phyloP scores from a whole-genome alignment of 345 rosid species.

The Salix caprea region DNA sequence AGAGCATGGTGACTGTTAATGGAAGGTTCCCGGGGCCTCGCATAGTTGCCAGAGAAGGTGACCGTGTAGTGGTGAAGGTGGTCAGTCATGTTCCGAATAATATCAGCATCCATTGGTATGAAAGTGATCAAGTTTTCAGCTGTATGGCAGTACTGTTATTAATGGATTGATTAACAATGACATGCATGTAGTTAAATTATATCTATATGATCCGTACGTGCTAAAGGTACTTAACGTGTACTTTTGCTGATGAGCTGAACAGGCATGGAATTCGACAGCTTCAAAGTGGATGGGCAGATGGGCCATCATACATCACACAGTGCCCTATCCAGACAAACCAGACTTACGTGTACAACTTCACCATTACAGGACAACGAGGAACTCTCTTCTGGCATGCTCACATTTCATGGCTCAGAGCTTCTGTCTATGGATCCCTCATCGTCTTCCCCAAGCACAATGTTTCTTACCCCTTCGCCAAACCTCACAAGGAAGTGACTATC shows the following conservation, averaged over 20 bases:
- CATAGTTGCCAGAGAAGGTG: constrained; percentile 51
- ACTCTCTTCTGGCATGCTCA: constrained; percentile 80
- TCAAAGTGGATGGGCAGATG: constrained; percentile 77
- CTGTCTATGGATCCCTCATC: constrained; percentile 67
- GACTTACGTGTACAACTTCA: constrained; percentile 67
- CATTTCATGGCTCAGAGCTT: constrained; percentile 63
- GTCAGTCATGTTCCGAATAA: constrained; percentile 46
- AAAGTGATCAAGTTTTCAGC: not conserved
- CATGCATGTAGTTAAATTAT: not conserved
- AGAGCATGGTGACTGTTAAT: constrained; percentile 47
- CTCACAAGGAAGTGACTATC: constrained; percentile 64
- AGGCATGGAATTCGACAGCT: constrained; percentile 79
- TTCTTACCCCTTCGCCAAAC: constrained; percentile 66
- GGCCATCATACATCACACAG: constrained; percentile 67
- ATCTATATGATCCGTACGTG: not conserved
- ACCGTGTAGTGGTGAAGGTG: constrained; percentile 43
- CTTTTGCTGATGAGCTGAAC: constrained; percentile 1
- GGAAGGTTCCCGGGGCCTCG: constrained; percentile 59
- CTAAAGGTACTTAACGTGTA: not conserved
- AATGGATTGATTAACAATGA: not conserved
- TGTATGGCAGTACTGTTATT: not conserved
- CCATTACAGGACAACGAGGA: constrained; percentile 66
- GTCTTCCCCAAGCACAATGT: constrained; percentile 51
- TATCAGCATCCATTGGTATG: constrained; percentile 50
- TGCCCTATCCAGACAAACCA: constrained; percentile 68